Evolutionary conservation across 768 basidiomycete genomes (phyloP).

Genomic region (Pleurotus djamor): DNA sequence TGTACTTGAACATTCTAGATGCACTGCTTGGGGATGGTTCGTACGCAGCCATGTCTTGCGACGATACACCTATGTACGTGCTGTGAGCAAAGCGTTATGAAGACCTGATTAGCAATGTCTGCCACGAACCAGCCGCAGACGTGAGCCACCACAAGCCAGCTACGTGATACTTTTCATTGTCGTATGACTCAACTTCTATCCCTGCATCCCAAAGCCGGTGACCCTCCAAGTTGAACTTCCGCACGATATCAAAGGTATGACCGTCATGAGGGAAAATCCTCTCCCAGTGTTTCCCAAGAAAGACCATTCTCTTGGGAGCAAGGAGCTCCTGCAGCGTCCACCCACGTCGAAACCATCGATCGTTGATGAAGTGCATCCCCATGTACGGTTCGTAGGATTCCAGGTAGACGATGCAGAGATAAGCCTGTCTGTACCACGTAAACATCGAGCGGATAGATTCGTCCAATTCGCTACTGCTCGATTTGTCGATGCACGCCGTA

Average conservation of each 20-base stretch:
- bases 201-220: no score
- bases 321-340: constrained; percentile 1
- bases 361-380: background rate
- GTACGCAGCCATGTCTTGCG: background rate
- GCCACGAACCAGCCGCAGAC: no score
- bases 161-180: no score
- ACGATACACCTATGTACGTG: no score
- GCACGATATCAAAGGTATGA: background rate
- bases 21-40: background rate
- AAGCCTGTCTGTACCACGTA: background rate
- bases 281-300: background rate
- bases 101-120: no score
- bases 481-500: background rate
- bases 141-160: no score
- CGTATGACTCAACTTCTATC: no score
- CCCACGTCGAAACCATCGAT: background rate
- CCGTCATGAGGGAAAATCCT: background rate
- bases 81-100: no score
- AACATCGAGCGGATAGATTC: constrained; percentile 1
- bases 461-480: background rate
- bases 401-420: background rate
- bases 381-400: background rate
- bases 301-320: background rate
- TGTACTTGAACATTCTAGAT: background rate
- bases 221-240: background rate